phyloP scores from a whole-genome alignment of 495 filamentous ascomycete species.

The Penicillium waksmanii region DNA sequence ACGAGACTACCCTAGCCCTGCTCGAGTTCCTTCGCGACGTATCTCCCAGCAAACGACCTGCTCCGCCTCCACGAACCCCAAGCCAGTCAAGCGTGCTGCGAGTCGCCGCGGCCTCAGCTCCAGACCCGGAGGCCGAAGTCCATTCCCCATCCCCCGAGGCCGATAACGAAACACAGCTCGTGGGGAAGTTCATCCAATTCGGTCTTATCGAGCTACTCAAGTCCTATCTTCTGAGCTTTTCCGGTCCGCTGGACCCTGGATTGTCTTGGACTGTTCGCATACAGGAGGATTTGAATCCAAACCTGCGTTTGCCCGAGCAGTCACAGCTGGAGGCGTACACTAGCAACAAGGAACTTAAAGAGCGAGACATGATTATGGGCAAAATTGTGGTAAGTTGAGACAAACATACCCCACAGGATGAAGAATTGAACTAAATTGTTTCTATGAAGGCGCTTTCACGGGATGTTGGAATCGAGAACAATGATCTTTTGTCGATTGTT shows the following conservation, averaged over 20 bases:
- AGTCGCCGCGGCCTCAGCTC: slow-evolving; percentile 57
- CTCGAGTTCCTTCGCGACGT: slow-evolving; percentile 76
- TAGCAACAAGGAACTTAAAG: slow-evolving; percentile 62
- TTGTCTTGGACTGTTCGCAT: slow-evolving; percentile 77
- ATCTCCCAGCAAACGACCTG: slow-evolving; percentile 71
- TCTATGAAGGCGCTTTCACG: slow-evolving; percentile 65
- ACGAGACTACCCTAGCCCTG: slow-evolving; percentile 72
- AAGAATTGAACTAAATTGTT: background rate
- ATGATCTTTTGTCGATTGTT: slow-evolving; percentile 54
- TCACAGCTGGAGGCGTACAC: slow-evolving; percentile 66
- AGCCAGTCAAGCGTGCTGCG: slow-evolving; percentile 51
- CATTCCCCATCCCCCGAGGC: slow-evolving; percentile 51
- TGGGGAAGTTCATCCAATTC: slow-evolving; percentile 75
- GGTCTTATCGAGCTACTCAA: slow-evolving; percentile 86
- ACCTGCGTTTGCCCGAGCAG: slow-evolving; percentile 38
- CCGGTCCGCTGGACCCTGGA: slow-evolving; percentile 62
- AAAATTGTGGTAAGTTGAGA: slow-evolving; percentile 67
- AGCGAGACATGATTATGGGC: slow-evolving; percentile 71
- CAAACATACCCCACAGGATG: background rate
- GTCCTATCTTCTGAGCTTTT: slow-evolving; percentile 66
- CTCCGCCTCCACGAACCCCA: slow-evolving; percentile 70
- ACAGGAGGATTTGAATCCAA: slow-evolving; percentile 70
- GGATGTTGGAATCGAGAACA: slow-evolving; percentile 64
- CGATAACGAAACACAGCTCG: slow-evolving; percentile 61
- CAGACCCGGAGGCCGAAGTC: slow-evolving; percentile 78